Percentiles rank a stretch among this genome's conserved stretches.
These are phyloP conservation scores for Vitis hybrid DNA, from an alignment of 177 flowering plant genomes.

Conservation along the genomic window DNA sequence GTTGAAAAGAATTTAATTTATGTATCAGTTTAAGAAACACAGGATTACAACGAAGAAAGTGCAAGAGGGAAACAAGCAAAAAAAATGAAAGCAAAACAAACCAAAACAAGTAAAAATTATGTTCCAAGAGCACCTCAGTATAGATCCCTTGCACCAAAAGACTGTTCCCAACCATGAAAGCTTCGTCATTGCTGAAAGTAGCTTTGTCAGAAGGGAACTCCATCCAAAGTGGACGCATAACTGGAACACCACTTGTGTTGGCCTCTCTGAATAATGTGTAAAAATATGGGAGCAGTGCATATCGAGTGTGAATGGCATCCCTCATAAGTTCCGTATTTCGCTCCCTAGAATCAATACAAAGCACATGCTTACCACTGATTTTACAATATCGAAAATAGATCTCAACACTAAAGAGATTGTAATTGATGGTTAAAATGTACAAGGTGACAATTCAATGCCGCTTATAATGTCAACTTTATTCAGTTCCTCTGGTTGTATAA, in stretches of 20 bases:
- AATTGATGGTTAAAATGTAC: not conserved
- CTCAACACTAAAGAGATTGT: not conserved
- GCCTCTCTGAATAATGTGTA: slow-evolving; percentile 94
- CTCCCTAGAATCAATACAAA: slow-evolving; percentile 51
- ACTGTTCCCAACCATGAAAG: slow-evolving; percentile 93
- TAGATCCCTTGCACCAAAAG: slow-evolving; percentile 92
- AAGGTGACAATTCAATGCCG: not conserved
- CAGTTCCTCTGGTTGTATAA: too few species aligned
- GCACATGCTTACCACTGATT: not conserved
- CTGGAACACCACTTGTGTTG: slow-evolving; percentile 77
- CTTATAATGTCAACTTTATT: not conserved
- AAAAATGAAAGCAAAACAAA: not conserved
- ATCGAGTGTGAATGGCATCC: slow-evolving; percentile 82
- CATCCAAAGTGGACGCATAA: slow-evolving; percentile 96
- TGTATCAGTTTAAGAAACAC: too few species aligned
- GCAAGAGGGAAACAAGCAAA: not conserved
- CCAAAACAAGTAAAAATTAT: not conserved
- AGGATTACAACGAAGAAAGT: not conserved
- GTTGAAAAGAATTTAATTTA: not conserved
- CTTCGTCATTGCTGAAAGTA: slow-evolving; percentile 87
- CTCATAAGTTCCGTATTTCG: slow-evolving; percentile 75
- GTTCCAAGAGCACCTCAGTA: slow-evolving; percentile 52
- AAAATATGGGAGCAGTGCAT: slow-evolving; percentile 82
- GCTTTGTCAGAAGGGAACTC: slow-evolving; percentile 91
- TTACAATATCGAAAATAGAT: not conserved